These are phyloP conservation scores for Citrullus mucosospermus DNA, from an alignment of 306 rosid species.

Conservation along the genomic window DNA sequence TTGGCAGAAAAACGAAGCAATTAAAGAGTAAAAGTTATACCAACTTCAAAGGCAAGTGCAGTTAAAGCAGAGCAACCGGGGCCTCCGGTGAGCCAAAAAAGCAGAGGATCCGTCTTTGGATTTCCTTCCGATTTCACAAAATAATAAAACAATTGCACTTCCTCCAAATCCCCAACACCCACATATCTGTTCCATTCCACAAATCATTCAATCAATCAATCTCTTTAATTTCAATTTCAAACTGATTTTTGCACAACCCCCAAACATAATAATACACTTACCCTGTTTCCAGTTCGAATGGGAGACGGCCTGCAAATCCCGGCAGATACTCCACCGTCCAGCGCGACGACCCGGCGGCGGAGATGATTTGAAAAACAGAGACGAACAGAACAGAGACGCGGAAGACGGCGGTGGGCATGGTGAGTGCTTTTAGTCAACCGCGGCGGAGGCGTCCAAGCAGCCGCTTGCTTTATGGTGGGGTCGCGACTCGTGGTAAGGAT, in stretches of 20 bases:
- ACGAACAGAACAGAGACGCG: neutral
- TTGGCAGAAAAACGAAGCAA: too few species aligned
- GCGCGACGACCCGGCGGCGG: slow-evolving; percentile 12
- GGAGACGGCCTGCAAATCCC: slow-evolving; percentile 57
- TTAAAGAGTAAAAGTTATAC: neutral
- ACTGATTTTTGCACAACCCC: neutral
- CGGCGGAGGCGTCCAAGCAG: neutral
- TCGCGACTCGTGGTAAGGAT: too few species aligned
- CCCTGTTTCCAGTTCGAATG: slow-evolving; percentile 69
- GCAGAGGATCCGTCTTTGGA: slow-evolving; percentile 47
- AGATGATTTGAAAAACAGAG: neutral
- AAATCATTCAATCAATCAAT: neutral
- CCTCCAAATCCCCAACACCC: slow-evolving; percentile 54
- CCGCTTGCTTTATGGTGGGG: neutral
- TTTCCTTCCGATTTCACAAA: slow-evolving; percentile 44
- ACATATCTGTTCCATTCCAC: slow-evolving; percentile 29
- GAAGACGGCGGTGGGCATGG: neutral
- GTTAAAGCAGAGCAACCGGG: slow-evolving; percentile 54
- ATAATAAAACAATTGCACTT: slow-evolving; percentile 44
- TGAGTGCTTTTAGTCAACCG: neutral
- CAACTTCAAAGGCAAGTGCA: slow-evolving; percentile 38
- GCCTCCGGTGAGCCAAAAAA: slow-evolving; percentile 71
- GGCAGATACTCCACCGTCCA: slow-evolving; percentile 39
- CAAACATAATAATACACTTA: neutral
- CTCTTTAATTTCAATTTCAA: neutral